phyloP scores from a whole-genome alignment of 1,139 yeast genomes.

The Komagataea norvegica region DNA sequence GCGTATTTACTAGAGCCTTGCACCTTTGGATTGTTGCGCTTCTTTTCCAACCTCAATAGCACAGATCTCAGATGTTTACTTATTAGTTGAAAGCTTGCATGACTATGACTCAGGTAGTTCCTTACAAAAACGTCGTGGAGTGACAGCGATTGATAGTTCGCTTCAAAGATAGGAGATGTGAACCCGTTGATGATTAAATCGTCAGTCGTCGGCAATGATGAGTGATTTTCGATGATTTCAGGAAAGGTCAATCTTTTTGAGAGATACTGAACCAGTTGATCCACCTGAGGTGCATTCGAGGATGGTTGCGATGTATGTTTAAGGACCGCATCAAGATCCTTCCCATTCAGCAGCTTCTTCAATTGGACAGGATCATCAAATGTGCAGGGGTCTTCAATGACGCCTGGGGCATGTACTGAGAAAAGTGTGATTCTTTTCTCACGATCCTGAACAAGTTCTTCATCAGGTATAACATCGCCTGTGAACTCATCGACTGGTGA shows the following conservation, averaged over 20 bases:
- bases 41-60: constrained; percentile 26
- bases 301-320: not conserved
- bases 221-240: too few relatives aligned
- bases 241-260: not conserved
- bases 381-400: constrained; percentile 4
- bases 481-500: constrained; percentile 42
- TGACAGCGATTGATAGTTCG: constrained; percentile 28
- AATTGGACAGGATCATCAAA: constrained; percentile 1
- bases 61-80: too few relatives aligned
- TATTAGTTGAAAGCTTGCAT: constrained; percentile 23
- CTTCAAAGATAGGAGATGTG: not conserved
- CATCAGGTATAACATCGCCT: constrained; percentile 29
- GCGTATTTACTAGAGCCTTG: constrained; percentile 33
- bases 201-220: constrained; percentile 3
- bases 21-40: constrained; percentile 14
- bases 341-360: constrained; percentile 1
- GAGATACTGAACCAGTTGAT: not conserved
- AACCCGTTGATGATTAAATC: constrained; percentile 13
- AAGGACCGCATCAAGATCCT: constrained; percentile 1
- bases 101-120: constrained; percentile 22
- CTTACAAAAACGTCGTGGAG: constrained; percentile 33
- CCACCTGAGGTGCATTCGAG: not conserved
- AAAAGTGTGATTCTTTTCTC: constrained; percentile 21
- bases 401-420: constrained; percentile 11
- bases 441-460: constrained; percentile 17